Evolutionary conservation across 2,329 filamentous ascomycete genomes (phyloP).

Genomic region (Chaetoscypha palmicola): DNA sequence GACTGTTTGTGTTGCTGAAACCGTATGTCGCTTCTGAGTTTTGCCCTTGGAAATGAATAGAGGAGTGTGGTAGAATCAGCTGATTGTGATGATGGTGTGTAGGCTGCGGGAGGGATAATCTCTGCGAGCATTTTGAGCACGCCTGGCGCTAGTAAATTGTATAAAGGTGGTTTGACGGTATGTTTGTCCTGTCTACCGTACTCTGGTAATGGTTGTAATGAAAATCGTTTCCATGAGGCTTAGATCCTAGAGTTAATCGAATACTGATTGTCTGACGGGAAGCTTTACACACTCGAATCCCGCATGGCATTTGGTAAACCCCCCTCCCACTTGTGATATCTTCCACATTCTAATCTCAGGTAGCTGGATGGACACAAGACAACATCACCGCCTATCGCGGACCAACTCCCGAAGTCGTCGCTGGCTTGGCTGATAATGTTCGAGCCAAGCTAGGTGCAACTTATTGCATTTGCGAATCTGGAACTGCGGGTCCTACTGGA

Average conservation of each 20-base stretch:
- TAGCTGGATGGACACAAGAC: slow-evolving; percentile 52
- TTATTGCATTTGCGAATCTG: slow-evolving; percentile 52
- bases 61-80: not conserved
- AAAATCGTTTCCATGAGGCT: not conserved
- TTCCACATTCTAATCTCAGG: not conserved
- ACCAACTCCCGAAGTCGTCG: slow-evolving; percentile 51
- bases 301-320: slow-evolving; percentile 27
- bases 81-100: not conserved
- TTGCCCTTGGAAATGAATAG: not conserved
- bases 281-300: slow-evolving; percentile 30
- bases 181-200: not conserved
- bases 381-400: slow-evolving; percentile 48
- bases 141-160: slow-evolving; percentile 51
- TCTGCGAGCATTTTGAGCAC: slow-evolving; percentile 50
- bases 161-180: slow-evolving; percentile 54
- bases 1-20: slow-evolving; percentile 55
- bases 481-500: slow-evolving; percentile 57
- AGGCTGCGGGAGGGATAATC: slow-evolving; percentile 57
- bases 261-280: no score
- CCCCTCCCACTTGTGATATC: not conserved
- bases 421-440: slow-evolving; percentile 48
- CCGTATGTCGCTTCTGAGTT: slow-evolving; percentile 34
- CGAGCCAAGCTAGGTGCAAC: slow-evolving; percentile 47
- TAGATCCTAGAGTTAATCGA: not conserved
- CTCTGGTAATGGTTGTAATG: not conserved